These are phyloP conservation scores for Verbena officinalis DNA, from an alignment of 257 asterid genomes.

Conservation along the genomic window DNA sequence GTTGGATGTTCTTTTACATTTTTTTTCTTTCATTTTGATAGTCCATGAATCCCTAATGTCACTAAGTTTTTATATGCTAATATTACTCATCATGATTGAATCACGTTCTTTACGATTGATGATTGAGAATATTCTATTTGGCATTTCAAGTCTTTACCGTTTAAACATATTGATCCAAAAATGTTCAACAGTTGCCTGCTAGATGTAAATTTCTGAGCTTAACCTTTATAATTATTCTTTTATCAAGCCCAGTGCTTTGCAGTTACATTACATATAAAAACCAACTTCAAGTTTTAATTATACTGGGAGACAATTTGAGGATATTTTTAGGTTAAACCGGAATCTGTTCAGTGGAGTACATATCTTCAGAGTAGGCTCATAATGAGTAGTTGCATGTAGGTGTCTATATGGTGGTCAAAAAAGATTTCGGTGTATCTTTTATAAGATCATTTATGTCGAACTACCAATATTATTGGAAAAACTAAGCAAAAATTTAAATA, in stretches of 20 bases:
- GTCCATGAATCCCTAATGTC: not conserved
- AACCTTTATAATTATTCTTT: not conserved
- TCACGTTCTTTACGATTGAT: not conserved
- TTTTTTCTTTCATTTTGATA: slow-evolving; percentile 1
- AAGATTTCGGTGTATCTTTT: not conserved
- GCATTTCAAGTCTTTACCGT: not conserved
- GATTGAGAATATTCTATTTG: not conserved
- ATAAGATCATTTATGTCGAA: not conserved
- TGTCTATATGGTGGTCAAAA: not conserved
- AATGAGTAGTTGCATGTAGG: not conserved
- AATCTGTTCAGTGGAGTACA: not conserved
- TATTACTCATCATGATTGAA: slow-evolving; percentile 12
- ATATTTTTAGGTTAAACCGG: not conserved
- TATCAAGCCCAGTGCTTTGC: not conserved
- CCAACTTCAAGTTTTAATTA: not conserved
- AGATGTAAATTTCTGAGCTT: not conserved
- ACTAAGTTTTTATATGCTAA: slow-evolving; percentile 4
- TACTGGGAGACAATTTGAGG: not conserved
- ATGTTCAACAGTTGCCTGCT: not conserved
- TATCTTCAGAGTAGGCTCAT: not conserved
- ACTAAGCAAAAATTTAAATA: not conserved
- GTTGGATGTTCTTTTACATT: slow-evolving; percentile 6
- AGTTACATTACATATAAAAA: not conserved
- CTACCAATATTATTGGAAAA: not conserved
- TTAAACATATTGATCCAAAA: no score